phyloP scores from a whole-genome alignment of 305 asterid genomes.

The Striga hermonthica region DNA sequence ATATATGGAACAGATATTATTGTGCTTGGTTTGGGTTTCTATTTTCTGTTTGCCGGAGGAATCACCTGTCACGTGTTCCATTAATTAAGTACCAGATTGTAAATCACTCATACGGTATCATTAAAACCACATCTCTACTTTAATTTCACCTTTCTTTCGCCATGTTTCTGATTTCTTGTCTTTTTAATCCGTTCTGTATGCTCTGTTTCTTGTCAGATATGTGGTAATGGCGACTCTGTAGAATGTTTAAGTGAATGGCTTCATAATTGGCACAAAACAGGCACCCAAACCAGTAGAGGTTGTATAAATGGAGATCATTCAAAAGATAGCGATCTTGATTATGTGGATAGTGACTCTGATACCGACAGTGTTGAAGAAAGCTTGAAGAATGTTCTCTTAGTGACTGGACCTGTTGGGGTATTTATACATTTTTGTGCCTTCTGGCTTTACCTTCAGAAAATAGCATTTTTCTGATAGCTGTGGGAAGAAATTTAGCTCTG shows the following conservation, averaged over 20 bases:
- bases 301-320: constrained; percentile 37
- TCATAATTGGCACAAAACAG: constrained; percentile 76
- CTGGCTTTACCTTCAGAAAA: constrained; percentile 24
- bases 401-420: constrained; percentile 99
- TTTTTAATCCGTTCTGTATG: constrained; percentile 27
- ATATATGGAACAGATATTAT: neutral
- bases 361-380: constrained; percentile 48
- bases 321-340: constrained; percentile 44
- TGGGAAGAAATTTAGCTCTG: constrained; percentile 1
- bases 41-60: constrained; percentile 22
- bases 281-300: constrained; percentile 42
- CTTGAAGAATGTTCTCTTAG: constrained; percentile 84
- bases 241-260: constrained; percentile 82
- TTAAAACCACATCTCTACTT: constrained; percentile 8
- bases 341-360: constrained; percentile 57
- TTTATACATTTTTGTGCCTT: constrained; percentile 22
- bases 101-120: constrained; percentile 5
- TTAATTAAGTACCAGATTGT: constrained; percentile 14
- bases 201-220: constrained; percentile 54
- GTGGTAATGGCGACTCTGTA: constrained; percentile 85
- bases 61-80: neutral
- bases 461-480: constrained; percentile 18
- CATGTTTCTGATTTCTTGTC: constrained; percentile 13
- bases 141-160: constrained; percentile 14
- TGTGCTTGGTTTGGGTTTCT: constrained; percentile 7